Conservation (phyloP, 768 basidiomycete species). For the Naganishia onofrii region DNA sequence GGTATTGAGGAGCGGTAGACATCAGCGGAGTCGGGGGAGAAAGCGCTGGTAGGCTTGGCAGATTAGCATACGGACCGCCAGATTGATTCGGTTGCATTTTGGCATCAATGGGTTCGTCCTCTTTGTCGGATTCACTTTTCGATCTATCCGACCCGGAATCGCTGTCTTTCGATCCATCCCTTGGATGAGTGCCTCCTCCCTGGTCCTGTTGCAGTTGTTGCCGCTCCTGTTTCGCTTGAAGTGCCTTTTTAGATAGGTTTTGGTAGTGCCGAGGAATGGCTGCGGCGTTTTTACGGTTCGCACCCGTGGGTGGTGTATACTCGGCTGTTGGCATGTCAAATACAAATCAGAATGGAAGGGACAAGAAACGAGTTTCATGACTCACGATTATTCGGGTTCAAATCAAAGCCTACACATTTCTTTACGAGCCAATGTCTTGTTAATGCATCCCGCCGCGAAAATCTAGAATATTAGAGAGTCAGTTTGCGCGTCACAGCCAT, state of each 20-base stretch:
- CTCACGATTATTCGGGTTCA: slow-evolving; percentile 39
- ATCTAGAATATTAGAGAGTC: slow-evolving; percentile 31
- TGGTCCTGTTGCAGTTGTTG: slow-evolving; percentile 3
- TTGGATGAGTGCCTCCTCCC: background rate
- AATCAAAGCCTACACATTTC: slow-evolving; percentile 43
- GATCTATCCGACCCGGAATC: slow-evolving; percentile 5
- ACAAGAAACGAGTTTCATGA: background rate
- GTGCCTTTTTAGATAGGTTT: slow-evolving; percentile 11
- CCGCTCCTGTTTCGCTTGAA: background rate
- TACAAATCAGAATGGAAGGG: background rate
- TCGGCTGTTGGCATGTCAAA: background rate
- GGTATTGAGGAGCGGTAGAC: background rate
- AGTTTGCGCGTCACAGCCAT: background rate
- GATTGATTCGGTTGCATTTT: background rate
- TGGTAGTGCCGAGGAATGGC: slow-evolving; percentile 17
- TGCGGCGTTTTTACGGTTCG: slow-evolving; percentile 16
- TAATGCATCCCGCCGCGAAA: slow-evolving; percentile 53
- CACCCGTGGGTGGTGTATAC: background rate
- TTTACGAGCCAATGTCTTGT: slow-evolving; percentile 53
- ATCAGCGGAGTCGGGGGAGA: slow-evolving; percentile 12
- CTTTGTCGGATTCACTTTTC: background rate
- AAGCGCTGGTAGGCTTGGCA: background rate
- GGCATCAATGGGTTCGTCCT: background rate
- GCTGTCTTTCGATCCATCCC: background rate
- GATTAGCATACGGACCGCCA: background rate